phyloP scores from a whole-genome alignment of 2,329 filamentous ascomycete genomes.

The Apiospora phragmitis region DNA sequence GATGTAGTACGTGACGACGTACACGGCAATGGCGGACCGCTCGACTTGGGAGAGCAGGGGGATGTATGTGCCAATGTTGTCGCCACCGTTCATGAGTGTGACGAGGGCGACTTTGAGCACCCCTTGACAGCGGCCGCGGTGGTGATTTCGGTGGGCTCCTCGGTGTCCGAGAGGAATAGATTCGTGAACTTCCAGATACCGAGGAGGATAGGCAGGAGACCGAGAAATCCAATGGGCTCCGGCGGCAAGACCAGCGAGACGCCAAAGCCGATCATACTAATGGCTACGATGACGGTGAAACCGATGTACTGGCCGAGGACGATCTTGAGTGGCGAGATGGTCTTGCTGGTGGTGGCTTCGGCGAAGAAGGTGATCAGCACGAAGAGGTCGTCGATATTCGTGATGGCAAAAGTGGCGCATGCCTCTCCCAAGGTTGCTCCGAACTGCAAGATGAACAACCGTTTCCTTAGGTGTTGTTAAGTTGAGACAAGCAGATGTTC shows the following conservation, averaged over 20 bases:
- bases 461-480: neutral
- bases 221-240: conserved; percentile 37
- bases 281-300: conserved; percentile 34
- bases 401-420: conserved; percentile 30
- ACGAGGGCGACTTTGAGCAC: conserved; percentile 30
- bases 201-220: conserved; percentile 33
- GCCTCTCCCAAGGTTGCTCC: conserved; percentile 27
- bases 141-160: conserved; percentile 17
- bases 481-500: no score
- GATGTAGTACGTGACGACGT: conserved; percentile 34
- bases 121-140: conserved; percentile 14
- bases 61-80: conserved; percentile 37
- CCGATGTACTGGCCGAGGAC: conserved; percentile 31
- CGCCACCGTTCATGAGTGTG: conserved; percentile 36
- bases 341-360: conserved; percentile 29
- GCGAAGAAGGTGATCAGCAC: conserved; percentile 38
- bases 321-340: conserved; percentile 24
- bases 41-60: conserved; percentile 34
- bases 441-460: conserved; percentile 11
- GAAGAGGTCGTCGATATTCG: conserved; percentile 39
- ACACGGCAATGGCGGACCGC: conserved; percentile 33
- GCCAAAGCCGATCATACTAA: conserved; percentile 37
- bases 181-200: conserved; percentile 31
- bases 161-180: conserved; percentile 18
- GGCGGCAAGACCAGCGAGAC: conserved; percentile 31